Percentiles rank a stretch among this genome's conserved stretches.
phyloP scores from a whole-genome alignment of 768 basidiomycete genomes.

The Phanerochaete carnosa region DNA sequence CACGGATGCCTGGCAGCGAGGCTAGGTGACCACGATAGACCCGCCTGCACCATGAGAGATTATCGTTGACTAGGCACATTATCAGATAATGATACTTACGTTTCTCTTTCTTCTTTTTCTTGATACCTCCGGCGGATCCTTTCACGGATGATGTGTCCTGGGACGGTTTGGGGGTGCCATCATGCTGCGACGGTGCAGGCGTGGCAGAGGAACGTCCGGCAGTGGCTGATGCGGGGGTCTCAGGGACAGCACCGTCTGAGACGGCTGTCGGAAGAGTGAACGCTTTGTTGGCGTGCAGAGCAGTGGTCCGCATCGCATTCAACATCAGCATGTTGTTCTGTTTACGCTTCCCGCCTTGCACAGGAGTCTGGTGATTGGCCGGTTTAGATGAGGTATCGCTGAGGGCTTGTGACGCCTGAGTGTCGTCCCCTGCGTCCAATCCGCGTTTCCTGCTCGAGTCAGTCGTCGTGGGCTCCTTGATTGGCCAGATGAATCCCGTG shows the following conservation, averaged over 20 bases:
- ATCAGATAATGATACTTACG: slow-evolving; percentile 41
- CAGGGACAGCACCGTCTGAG: slow-evolving; percentile 24
- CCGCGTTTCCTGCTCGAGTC: slow-evolving; percentile 39
- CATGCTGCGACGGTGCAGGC: slow-evolving; percentile 25
- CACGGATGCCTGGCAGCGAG: background rate
- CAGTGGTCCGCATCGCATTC: slow-evolving; percentile 80
- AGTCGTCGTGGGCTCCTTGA: slow-evolving; percentile 51
- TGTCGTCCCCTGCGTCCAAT: slow-evolving; percentile 15
- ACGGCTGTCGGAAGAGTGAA: slow-evolving; percentile 40
- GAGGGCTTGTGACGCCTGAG: slow-evolving; percentile 5
- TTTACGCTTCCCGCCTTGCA: slow-evolving; percentile 41
- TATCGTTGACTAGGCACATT: background rate
- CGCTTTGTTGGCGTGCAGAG: slow-evolving; percentile 58
- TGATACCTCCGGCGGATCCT: slow-evolving; percentile 50
- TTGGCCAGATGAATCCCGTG: slow-evolving; percentile 83
- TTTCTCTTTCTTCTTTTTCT: slow-evolving; percentile 81
- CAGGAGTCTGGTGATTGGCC: slow-evolving; percentile 11
- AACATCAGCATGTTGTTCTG: slow-evolving; percentile 67
- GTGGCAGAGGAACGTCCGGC: slow-evolving; percentile 31
- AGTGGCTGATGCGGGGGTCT: slow-evolving; percentile 24
- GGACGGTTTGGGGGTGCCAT: slow-evolving; percentile 31
- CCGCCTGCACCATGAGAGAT: background rate
- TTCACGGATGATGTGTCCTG: slow-evolving; percentile 45
- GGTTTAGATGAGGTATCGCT: slow-evolving; percentile 15
- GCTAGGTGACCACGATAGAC: background rate